phyloP scores from a whole-genome alignment of 2,329 filamentous ascomycete genomes.

The Curvularia lunata region DNA sequence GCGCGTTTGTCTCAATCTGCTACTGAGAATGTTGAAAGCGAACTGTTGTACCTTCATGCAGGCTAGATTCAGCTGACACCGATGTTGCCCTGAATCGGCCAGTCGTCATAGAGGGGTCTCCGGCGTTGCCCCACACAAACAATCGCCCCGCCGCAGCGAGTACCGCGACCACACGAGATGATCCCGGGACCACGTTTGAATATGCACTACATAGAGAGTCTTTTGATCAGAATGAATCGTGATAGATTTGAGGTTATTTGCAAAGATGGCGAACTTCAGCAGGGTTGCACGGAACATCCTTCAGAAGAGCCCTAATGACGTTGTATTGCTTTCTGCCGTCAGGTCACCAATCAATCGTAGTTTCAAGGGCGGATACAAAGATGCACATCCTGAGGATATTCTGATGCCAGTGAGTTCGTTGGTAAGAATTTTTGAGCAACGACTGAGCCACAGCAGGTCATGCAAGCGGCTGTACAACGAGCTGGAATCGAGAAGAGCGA shows the following conservation, averaged over 20 bases:
- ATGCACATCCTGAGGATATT: conserved; percentile 86
- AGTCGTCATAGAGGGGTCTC: conserved; percentile 41
- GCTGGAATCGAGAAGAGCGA: conserved; percentile 34
- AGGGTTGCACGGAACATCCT: conserved; percentile 64
- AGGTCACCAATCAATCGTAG: conserved; percentile 88
- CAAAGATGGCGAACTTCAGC: conserved; percentile 40
- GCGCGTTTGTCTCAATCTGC: conserved; percentile 3
- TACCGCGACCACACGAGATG: conserved; percentile 29
- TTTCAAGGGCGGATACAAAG: conserved; percentile 92
- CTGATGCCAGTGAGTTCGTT: conserved; percentile 61
- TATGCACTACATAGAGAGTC: conserved; percentile 15
- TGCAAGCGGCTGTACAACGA: conserved; percentile 59
- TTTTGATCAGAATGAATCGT: conserved; percentile 4
- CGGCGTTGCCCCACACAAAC: conserved; percentile 39
- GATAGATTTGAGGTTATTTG: neutral
- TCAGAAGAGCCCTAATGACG: conserved; percentile 87
- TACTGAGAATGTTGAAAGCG: conserved; percentile 5
- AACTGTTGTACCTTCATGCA: conserved; percentile 14
- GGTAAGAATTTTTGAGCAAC: conserved; percentile 71
- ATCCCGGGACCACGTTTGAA: conserved; percentile 19
- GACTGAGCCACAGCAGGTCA: conserved; percentile 65
- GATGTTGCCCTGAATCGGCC: conserved; percentile 20
- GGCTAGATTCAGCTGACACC: conserved; percentile 12
- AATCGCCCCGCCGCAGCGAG: conserved; percentile 39
- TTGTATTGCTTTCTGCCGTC: conserved; percentile 89